Evolutionary conservation across 441 rosid genomes (phyloP).

Genomic region (Viola pubescens): DNA sequence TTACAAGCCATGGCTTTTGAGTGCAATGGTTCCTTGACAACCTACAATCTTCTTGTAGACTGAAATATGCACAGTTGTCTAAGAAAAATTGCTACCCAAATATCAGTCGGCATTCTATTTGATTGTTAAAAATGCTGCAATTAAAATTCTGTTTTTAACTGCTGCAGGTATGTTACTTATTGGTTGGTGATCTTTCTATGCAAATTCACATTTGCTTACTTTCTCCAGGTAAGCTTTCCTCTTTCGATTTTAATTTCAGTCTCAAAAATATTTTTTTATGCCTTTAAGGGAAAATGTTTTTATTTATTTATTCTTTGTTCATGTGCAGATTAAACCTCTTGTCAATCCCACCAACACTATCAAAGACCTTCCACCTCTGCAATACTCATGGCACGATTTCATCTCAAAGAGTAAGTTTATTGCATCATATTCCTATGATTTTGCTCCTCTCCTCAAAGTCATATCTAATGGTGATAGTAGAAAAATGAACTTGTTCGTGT

Average conservation of each 20-base stretch:
- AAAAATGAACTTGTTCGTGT: no score
- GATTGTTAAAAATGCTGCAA: background rate
- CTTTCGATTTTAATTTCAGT: slow-evolving; percentile 17
- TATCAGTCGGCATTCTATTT: background rate
- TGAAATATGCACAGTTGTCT: no score
- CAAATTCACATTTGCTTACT: slow-evolving; percentile 93
- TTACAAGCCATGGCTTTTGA: no score
- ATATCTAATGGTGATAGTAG: no score
- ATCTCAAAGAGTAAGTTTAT: slow-evolving; percentile 71
- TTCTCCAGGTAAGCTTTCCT: slow-evolving; percentile 77
- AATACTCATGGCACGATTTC: slow-evolving; percentile 95
- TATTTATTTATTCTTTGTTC: slow-evolving; percentile 12
- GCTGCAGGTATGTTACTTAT: slow-evolving; percentile 80
- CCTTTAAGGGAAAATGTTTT: slow-evolving; percentile 4
- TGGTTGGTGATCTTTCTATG: slow-evolving; percentile 85
- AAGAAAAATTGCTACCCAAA: no score
- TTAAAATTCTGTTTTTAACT: background rate
- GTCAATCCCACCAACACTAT: slow-evolving; percentile 66
- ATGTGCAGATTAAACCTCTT: slow-evolving; percentile 86
- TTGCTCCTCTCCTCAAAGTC: background rate
- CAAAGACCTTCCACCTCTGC: slow-evolving; percentile 32
- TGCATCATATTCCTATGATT: background rate
- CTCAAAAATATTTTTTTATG: slow-evolving; percentile 5
- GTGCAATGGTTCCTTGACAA: no score
- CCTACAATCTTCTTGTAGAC: no score